A percentile compares a stretch with the other conserved stretches of the same genome.
Evolutionary conservation across 257 asterid genomes (phyloP).

Genomic region (Striga asiatica): DNA sequence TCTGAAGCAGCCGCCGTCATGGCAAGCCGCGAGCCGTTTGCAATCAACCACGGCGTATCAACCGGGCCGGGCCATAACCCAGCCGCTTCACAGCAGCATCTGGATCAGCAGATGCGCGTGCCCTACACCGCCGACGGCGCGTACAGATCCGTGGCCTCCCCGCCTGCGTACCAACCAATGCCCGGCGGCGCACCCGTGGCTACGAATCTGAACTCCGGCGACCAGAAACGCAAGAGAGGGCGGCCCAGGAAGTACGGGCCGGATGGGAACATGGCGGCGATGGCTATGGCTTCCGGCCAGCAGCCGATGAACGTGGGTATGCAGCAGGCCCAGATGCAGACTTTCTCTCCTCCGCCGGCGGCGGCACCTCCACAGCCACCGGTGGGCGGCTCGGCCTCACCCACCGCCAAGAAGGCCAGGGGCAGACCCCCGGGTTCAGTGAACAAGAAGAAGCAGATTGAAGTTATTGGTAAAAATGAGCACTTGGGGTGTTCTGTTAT

Average conservation of each 20-base stretch:
- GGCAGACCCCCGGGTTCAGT: slow-evolving; percentile 52
- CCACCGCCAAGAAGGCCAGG: slow-evolving; percentile 32
- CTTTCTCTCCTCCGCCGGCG: slow-evolving; percentile 26
- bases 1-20: slow-evolving; percentile 21
- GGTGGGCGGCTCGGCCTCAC: slow-evolving; percentile 22
- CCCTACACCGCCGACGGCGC: slow-evolving; percentile 20
- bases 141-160: slow-evolving; percentile 15
- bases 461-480: slow-evolving; percentile 38
- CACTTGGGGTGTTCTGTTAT: no score
- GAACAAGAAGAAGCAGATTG: slow-evolving; percentile 29
- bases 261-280: slow-evolving; percentile 28
- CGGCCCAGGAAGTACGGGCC: slow-evolving; percentile 46
- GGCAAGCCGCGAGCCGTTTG: slow-evolving; percentile 22
- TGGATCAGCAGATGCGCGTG: slow-evolving; percentile 27
- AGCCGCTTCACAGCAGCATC: slow-evolving; percentile 13
- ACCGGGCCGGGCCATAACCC: slow-evolving; percentile 15
- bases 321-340: slow-evolving; percentile 18
- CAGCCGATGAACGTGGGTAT: slow-evolving; percentile 14
- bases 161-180: slow-evolving; percentile 20
- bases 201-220: slow-evolving; percentile 27
- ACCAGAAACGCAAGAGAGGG: slow-evolving; percentile 39
- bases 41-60: slow-evolving; percentile 4
- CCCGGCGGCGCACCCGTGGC: slow-evolving; percentile 9
- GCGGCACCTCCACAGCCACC: slow-evolving; percentile 15
- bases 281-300: slow-evolving; percentile 12